Conservation (phyloP, 2,329 filamentous ascomycete genomes). For the Thermoascus crustaceus region DNA sequence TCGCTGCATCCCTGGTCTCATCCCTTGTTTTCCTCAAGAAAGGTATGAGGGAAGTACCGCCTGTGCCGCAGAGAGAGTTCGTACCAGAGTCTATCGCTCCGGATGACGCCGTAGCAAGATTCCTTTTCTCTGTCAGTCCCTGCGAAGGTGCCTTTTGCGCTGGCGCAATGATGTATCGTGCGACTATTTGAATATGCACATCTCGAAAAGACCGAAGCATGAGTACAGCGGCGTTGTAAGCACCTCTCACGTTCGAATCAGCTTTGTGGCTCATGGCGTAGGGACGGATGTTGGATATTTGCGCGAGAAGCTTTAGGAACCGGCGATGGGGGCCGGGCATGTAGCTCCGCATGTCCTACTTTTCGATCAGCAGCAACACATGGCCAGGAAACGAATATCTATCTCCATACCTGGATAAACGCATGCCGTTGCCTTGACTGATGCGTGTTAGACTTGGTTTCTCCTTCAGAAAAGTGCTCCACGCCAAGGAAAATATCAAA, state of each 20-base stretch:
- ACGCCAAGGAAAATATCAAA: slow-evolving; percentile 47
- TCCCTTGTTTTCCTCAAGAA: slow-evolving; percentile 47
- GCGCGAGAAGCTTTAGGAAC: slow-evolving; percentile 42
- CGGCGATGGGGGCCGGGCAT: slow-evolving; percentile 47
- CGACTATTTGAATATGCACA: slow-evolving; percentile 46
- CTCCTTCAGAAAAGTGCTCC: slow-evolving; percentile 36
- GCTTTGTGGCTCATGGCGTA: slow-evolving; percentile 32
- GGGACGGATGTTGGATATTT: slow-evolving; percentile 38
- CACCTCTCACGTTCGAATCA: slow-evolving; percentile 28
- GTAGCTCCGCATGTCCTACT: slow-evolving; percentile 45
- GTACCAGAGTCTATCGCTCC: slow-evolving; percentile 24
- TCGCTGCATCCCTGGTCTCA: slow-evolving; percentile 38
- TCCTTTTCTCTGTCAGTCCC: slow-evolving; percentile 17
- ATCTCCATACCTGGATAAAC: slow-evolving; percentile 20
- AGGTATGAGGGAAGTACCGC: slow-evolving; percentile 46
- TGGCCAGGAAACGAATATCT: not conserved
- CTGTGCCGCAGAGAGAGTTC: slow-evolving; percentile 39
- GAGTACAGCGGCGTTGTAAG: slow-evolving; percentile 41
- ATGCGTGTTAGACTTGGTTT: slow-evolving; percentile 16
- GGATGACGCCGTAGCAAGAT: slow-evolving; percentile 41
- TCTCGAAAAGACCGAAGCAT: slow-evolving; percentile 42
- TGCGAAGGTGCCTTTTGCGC: slow-evolving; percentile 16
- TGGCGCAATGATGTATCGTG: slow-evolving; percentile 45
- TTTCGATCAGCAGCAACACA: slow-evolving; percentile 8
- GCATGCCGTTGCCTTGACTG: slow-evolving; percentile 17